Conservation (phyloP, 176 grass and related monocot species). For the Elaeis guineensis region DNA sequence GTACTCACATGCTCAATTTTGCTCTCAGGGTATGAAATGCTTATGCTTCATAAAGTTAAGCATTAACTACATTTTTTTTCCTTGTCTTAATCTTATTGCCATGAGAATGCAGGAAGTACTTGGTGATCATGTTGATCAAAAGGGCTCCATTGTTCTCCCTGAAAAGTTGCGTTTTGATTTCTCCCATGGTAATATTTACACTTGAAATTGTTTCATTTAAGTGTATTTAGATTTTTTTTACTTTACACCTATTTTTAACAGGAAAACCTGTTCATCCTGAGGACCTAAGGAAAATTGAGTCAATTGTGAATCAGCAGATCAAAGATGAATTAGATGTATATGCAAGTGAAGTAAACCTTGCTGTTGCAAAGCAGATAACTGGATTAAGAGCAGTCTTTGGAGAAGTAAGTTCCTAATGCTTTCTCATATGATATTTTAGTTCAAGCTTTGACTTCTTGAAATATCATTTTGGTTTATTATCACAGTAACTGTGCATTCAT, state of each 20-base stretch:
- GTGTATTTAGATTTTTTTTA: background rate
- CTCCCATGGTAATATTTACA: slow-evolving; percentile 71
- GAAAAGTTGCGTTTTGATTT: slow-evolving; percentile 98
- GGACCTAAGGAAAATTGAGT: slow-evolving; percentile 90
- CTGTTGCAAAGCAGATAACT: slow-evolving; percentile 57
- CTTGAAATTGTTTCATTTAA: slow-evolving; percentile 1
- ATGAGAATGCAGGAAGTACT: slow-evolving; percentile 70
- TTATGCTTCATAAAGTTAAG: slow-evolving; percentile 12
- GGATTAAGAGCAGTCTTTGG: slow-evolving; percentile 86
- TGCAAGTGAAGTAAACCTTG: slow-evolving; percentile 61
- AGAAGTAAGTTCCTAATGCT: slow-evolving; percentile 36
- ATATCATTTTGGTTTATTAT: too few species aligned
- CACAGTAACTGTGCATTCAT: background rate
- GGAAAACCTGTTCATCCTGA: slow-evolving; percentile 89
- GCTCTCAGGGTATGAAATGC: slow-evolving; percentile 61
- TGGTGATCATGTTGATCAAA: slow-evolving; percentile 96
- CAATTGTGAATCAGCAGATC: slow-evolving; percentile 91
- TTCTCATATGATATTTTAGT: background rate
- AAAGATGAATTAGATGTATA: slow-evolving; percentile 71
- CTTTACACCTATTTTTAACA: slow-evolving; percentile 20
- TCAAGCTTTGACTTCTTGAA: too few species aligned
- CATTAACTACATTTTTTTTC: background rate
- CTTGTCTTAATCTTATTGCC: background rate
- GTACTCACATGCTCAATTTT: slow-evolving; percentile 99
- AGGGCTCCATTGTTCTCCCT: slow-evolving; percentile 97